Base-by-base conservation (phyloP, 2,329 filamentous ascomycete species). In the Taxawa tesnikishii region DNA sequence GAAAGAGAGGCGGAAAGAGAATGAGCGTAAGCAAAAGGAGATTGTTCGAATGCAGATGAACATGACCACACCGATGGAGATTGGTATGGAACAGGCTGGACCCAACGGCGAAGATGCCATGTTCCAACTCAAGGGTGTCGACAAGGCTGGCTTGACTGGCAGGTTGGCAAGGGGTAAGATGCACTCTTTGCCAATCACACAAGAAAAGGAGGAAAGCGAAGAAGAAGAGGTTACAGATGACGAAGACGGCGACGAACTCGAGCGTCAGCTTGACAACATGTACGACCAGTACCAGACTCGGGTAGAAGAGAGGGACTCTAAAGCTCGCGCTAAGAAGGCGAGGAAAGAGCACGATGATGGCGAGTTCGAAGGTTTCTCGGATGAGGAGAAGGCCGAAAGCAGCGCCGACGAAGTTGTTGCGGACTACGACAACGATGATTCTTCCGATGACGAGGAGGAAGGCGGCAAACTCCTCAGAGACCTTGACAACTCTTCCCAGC, bases 31-130 rank as follows among this genome's bases (percentile, higher is more conserved):
- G 58, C 83, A 90, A 45, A 90, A 83, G 45, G 90, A 96, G 43
- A 84, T 96, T 38, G 69, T 93, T n/a, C 77, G 90, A 19, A 80
- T 98, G 79, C 90, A 98, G 57, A 75, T 98, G 64, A 79, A 94
- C 60, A 98, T 98, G 90, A 79, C 79, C 2, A 82, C 85, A 1
- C 90, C 90, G 6, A 90, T 84, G 67, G 90, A 98, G 42, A 94
- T 98, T 41, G 90, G 90, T 48, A 73, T 93, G 61, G 90, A 94
- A 51, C 84, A 90, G 56, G 62, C 72, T 15, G 83, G 83, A 0
- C 81, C 83, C 0, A 65, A 73, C 30, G 87, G 83, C 15, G 77
- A 84, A 26, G 82, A 84, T 28, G 67, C 82, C 16, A 90, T 94
- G 65, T 98, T 98, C 53, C 75, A 75, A 3, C 68, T 96, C 28